phyloP scores from a whole-genome alignment of 805 yeast genomes.

The Ogataea trehalophila region DNA sequence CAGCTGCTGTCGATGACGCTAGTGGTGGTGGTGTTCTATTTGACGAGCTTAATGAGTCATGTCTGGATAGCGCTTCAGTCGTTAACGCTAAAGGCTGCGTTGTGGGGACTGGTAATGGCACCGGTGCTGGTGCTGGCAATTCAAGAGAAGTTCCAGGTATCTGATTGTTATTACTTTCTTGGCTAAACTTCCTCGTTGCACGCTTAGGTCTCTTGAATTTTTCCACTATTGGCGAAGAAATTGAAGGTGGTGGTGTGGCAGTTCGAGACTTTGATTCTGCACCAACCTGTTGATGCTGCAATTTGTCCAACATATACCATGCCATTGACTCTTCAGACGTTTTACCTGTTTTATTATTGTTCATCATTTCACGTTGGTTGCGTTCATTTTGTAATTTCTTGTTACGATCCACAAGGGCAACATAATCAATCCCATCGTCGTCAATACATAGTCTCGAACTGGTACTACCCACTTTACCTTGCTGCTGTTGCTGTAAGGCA shows the following conservation, averaged over 20 bases:
- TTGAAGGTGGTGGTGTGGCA: not conserved
- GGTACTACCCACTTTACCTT: not conserved
- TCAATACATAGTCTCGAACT: not conserved
- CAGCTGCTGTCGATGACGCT: not conserved
- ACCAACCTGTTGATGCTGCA: constrained; percentile 4
- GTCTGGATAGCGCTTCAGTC: not conserved
- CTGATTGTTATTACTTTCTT: not conserved
- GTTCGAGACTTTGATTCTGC: not conserved
- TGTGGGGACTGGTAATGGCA: not conserved
- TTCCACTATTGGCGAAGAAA: not conserved
- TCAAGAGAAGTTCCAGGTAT: not conserved
- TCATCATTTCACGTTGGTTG: constrained; percentile 1
- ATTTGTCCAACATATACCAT: constrained; percentile 26
- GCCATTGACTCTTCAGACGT: constrained; percentile 21
- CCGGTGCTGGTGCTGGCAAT: not conserved
- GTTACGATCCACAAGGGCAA: constrained; percentile 20
- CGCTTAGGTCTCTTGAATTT: constrained; percentile 14
- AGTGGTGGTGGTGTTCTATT: not conserved
- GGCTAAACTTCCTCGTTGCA: not conserved
- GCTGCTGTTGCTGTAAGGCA: too few relatives aligned
- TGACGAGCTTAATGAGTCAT: not conserved
- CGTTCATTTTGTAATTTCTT: constrained; percentile 10
- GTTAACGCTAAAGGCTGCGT: not conserved
- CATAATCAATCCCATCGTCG: constrained; percentile 20
- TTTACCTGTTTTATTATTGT: constrained; percentile 1